phyloP scores from a whole-genome alignment of 2,329 filamentous ascomycete species.

The Curvularia sp. region DNA sequence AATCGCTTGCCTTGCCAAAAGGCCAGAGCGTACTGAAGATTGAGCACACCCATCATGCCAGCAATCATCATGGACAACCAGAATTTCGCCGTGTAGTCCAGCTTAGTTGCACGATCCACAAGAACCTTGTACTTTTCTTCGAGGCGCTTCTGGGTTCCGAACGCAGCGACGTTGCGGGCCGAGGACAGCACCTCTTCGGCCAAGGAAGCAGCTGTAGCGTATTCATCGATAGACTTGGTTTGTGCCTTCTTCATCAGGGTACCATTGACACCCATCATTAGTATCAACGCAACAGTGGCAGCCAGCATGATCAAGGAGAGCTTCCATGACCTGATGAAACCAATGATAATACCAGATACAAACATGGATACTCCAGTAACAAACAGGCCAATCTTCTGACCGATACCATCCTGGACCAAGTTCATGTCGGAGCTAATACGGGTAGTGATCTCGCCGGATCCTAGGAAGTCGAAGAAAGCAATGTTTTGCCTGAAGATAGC shows the following conservation, averaged over 20 bases:
- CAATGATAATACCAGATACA: conserved; percentile 87
- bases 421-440: conserved; percentile 96
- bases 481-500: conserved; percentile 54
- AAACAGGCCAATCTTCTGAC: conserved; percentile 49
- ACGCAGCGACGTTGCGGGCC: conserved; percentile 89
- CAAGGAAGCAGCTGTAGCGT: conserved; percentile 83
- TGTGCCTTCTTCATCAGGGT: conserved; percentile 86
- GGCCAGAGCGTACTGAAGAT: conserved; percentile 67
- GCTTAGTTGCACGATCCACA: conserved; percentile 74
- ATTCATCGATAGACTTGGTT: conserved; percentile 72
- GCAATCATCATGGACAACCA: conserved; percentile 80
- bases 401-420: conserved; percentile 87
- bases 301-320: conserved; percentile 85
- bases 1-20: conserved; percentile 63
- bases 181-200: conserved; percentile 96
- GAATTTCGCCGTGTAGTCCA: conserved; percentile 77
- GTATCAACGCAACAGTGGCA: conserved; percentile 78
- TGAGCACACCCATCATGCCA: conserved; percentile 82
- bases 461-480: conserved; percentile 75
- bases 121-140: conserved; percentile 83
- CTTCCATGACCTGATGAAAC: conserved; percentile 92
- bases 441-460: conserved; percentile 93
- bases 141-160: conserved; percentile 92
- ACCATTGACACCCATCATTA: conserved; percentile 74
- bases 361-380: conserved; percentile 61